Percentiles rank a stretch among this genome's conserved stretches.
Evolutionary conservation across 1,284 basidiomycete genomes (phyloP).

Genomic region (Fomes fomentarius): DNA sequence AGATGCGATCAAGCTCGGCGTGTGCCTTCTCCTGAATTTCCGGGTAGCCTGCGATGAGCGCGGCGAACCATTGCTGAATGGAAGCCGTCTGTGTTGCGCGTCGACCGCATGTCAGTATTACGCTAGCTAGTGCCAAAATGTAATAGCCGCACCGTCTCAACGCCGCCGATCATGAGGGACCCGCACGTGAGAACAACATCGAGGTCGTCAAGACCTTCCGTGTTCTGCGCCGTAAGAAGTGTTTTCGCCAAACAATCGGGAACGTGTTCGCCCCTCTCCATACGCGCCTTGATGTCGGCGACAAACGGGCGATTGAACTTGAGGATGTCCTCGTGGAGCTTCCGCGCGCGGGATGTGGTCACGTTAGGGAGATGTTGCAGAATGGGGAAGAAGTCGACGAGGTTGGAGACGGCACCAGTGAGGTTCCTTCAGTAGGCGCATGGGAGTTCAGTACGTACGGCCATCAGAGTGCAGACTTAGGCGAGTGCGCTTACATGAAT

Average conservation of each 20-base stretch:
- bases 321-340: conserved; percentile 40
- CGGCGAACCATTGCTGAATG: conserved; percentile 27
- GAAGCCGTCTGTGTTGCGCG: conserved; percentile 17
- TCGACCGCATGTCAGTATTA: neutral
- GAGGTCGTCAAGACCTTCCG: conserved; percentile 29
- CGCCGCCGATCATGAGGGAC: conserved; percentile 44
- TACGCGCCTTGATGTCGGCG: conserved; percentile 22
- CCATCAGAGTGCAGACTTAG: neutral
- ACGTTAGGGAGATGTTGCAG: conserved; percentile 41
- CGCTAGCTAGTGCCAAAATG: too few relatives aligned
- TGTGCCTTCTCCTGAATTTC: conserved; percentile 22
- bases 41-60: conserved; percentile 22
- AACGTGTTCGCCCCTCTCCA: conserved; percentile 30
- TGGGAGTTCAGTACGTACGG: too few relatives aligned
- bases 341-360: conserved; percentile 35
- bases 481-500: conserved; percentile 37
- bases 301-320: conserved; percentile 30
- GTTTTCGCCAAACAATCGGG: conserved; percentile 41
- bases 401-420: conserved; percentile 41
- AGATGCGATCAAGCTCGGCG: conserved; percentile 15
- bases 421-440: conserved; percentile 13
- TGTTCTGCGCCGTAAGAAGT: conserved; percentile 36
- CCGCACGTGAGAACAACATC: conserved; percentile 4
- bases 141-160: conserved; percentile 39
- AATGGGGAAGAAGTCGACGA: conserved; percentile 42